phyloP scores from a whole-genome alignment of 2,329 filamentous ascomycete species.

The Ophiostoma himal-ulmi region DNA sequence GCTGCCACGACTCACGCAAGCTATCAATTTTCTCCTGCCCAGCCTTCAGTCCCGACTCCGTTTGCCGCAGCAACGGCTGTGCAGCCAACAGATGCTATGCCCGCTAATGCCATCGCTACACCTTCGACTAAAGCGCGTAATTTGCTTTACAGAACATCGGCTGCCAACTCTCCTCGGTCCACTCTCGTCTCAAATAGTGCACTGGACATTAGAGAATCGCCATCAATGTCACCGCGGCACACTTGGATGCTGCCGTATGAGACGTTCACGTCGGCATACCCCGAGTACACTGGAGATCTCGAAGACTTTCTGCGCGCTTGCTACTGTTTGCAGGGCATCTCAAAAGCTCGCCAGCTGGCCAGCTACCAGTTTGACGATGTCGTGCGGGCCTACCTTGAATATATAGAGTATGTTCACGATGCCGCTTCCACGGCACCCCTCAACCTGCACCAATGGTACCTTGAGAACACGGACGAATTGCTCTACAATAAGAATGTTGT shows the following conservation, averaged over 20 bases:
- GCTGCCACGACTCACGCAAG: background rate
- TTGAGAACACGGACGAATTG: slow-evolving; percentile 27
- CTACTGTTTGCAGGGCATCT: slow-evolving; percentile 39
- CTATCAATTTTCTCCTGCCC: background rate
- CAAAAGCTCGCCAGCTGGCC: slow-evolving; percentile 34
- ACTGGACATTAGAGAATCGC: background rate
- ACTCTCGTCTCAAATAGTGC: background rate
- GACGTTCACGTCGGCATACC: slow-evolving; percentile 40
- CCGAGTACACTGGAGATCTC: slow-evolving; percentile 37
- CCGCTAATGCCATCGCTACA: background rate
- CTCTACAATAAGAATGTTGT: slow-evolving; percentile 30
- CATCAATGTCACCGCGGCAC: background rate
- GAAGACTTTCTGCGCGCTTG: slow-evolving; percentile 43
- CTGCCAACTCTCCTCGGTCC: background rate
- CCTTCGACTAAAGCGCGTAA: background rate
- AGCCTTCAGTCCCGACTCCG: background rate
- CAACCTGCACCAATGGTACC: slow-evolving; percentile 38
- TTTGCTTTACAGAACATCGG: background rate
- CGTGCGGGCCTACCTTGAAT: slow-evolving; percentile 42
- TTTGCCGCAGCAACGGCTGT: background rate
- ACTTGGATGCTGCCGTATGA: slow-evolving; percentile 31
- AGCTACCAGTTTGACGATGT: slow-evolving; percentile 50
- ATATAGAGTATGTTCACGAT: slow-evolving; percentile 37
- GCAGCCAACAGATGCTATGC: background rate
- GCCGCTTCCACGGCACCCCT: slow-evolving; percentile 4